Conservation (phyloP, 768 basidiomycete genomes). For the Calvatia gigantea region DNA sequence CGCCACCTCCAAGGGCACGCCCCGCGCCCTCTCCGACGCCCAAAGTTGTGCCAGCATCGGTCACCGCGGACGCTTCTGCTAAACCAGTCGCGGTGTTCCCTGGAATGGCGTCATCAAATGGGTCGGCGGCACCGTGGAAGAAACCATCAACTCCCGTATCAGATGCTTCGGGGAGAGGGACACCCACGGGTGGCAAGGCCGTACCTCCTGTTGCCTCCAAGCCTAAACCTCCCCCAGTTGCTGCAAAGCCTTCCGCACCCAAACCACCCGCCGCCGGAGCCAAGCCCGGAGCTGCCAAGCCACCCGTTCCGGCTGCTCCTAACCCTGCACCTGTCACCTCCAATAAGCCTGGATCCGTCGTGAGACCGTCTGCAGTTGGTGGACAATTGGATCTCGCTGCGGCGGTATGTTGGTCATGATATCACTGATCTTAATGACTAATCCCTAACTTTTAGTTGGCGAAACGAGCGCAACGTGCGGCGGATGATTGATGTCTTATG, state of each 20-base stretch:
- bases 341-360: conserved; percentile 35
- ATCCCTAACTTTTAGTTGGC: conserved; percentile 50
- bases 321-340: conserved; percentile 41
- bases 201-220: conserved; percentile 63
- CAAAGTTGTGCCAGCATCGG: conserved; percentile 35
- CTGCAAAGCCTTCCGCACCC: conserved; percentile 42
- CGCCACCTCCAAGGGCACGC: conserved; percentile 65
- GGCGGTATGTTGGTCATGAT: conserved; percentile 52
- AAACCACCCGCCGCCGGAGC: conserved; percentile 46
- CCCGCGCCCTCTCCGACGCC: conserved; percentile 37
- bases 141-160: conserved; percentile 37
- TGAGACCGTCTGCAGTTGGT: conserved; percentile 39
- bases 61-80: conserved; percentile 57
- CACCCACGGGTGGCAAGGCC: conserved; percentile 37
- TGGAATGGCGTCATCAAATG: conserved; percentile 66
- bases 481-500: conserved; percentile 31
- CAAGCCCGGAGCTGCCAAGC: conserved; percentile 44
- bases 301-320: conserved; percentile 57
- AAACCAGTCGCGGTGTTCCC: conserved; percentile 84
- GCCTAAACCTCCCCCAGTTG: conserved; percentile 62
- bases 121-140: conserved; percentile 74
- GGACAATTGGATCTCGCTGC: conserved; percentile 82
- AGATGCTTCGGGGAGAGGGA: conserved; percentile 39
- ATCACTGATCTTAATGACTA: not conserved
- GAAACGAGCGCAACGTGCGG: conserved; percentile 68